These are phyloP conservation scores for Fusarium siculi DNA, from an alignment of 2,329 filamentous ascomycete genomes.

Conservation along the genomic window DNA sequence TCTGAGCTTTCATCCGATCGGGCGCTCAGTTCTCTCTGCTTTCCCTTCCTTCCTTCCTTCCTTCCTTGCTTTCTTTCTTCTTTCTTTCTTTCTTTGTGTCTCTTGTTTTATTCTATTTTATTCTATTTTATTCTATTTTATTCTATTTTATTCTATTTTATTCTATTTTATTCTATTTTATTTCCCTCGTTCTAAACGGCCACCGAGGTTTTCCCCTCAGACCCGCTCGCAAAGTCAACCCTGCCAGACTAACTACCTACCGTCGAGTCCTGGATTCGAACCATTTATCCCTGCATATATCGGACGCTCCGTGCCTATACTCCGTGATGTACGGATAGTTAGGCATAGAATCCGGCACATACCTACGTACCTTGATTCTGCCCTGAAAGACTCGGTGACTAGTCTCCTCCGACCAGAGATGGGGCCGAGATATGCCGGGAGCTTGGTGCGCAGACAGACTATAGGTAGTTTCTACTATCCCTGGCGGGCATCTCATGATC, in stretches of 20 bases:
- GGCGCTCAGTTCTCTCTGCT: background rate
- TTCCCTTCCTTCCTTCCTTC: background rate
- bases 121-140: background rate
- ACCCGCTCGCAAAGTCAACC: slow-evolving; percentile 1
- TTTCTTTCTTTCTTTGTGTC: background rate
- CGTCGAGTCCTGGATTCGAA: slow-evolving; percentile 1
- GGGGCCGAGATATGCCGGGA: background rate
- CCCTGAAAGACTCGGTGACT: background rate
- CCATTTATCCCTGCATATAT: slow-evolving; percentile 31
- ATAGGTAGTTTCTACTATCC: background rate
- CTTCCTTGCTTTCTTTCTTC: background rate
- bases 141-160: background rate
- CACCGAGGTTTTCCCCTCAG: background rate
- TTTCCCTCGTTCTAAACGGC: background rate
- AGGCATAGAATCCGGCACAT: slow-evolving; percentile 8
- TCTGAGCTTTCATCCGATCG: slow-evolving; percentile 26
- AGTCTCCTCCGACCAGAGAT: background rate
- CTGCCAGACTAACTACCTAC: slow-evolving; percentile 7
- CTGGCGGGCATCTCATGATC: background rate
- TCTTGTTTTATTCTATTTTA: background rate
- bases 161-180: background rate
- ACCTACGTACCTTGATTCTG: slow-evolving; percentile 2
- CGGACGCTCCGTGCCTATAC: slow-evolving; percentile 14
- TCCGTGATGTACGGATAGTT: background rate
- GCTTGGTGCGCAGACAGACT: background rate